A percentile compares a stretch with the other conserved stretches of the same genome.
phyloP scores from a whole-genome alignment of 2,329 filamentous ascomycete species.

The Lachnellula cervina region DNA sequence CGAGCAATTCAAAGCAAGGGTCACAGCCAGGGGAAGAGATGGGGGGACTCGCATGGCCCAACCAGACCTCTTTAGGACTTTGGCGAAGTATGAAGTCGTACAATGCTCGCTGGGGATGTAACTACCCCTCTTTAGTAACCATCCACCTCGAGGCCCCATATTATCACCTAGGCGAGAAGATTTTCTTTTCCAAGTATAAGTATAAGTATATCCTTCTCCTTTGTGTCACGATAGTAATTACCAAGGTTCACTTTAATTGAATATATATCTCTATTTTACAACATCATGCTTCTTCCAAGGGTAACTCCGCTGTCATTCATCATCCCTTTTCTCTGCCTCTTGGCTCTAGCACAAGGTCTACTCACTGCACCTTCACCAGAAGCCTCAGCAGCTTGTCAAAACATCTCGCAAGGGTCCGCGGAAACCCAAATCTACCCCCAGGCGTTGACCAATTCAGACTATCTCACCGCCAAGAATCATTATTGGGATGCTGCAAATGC shows the following conservation, averaged over 20 bases:
- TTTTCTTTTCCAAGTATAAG: not conserved
- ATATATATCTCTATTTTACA: not conserved
- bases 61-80: not conserved
- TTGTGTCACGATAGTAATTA: not conserved
- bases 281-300: not conserved
- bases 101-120: not conserved
- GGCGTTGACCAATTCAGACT: conserved; percentile 7
- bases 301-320: not conserved
- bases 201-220: not conserved
- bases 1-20: too few relatives aligned
- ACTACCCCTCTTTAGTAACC: not conserved
- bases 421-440: conserved; percentile 7
- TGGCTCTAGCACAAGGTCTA: not conserved
- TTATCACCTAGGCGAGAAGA: not conserved
- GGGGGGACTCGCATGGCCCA: not conserved
- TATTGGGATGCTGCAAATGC: conserved; percentile 35
- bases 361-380: not conserved
- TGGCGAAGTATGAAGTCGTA: not conserved
- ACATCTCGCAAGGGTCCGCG: not conserved
- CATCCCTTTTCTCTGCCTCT: not conserved
- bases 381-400: conserved; percentile 5
- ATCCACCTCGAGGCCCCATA: not conserved
- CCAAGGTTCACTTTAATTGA: not conserved
- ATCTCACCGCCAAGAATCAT: conserved; percentile 17
- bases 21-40: not conserved